Evolutionary conservation across 1,284 basidiomycete genomes (phyloP), one percentile per base, ranked within the genome.

Genomic region (Cryptococcus sp.): DNA sequence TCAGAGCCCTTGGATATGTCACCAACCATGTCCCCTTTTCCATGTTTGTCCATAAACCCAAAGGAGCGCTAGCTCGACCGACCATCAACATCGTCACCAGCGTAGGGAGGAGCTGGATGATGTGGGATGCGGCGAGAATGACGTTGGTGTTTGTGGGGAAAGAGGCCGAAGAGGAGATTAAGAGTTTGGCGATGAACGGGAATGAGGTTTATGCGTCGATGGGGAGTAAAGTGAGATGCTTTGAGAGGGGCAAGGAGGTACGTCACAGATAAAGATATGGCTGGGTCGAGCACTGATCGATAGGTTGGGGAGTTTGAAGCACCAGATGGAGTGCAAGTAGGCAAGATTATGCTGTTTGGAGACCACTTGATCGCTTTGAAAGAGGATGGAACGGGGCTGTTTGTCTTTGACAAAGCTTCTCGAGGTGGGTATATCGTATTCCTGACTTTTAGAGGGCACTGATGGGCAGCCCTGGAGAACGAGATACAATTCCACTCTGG

Each of bases 81-180:
- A 79, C 81, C 41, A 77, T 91, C 51, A 84, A 90, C 59, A 77
- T 98, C 42, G 75, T 97, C 36, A 95, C 92, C 12, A 93, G 88
- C 61, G 72, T 97, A 5, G 94, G 94, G 14, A 82, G 79, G 54
- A 84, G 87, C 59, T 98, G 94, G 94, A 87, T 90, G 19, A 78
- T 97, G 72, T 98, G 94, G 94, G 91, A 97, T 65, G 91, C 90
- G 12, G 87, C 84, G 28, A 88, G 85, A 73, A 92, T 98, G 87
- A 81, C 80, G 16, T 75, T 98, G 41, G 77, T 97, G 40, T 97
- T 98, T 68, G 90, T 95, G 52, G 91, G 93, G 86, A 69, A 75
- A 87, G 85, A 93, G 64, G 78, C 83, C 12, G 79, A 78, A 9
- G 79, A 82, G 19, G 78, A 80, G 26, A 93, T 98, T 57, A 78